These are phyloP conservation scores for Onygenales sp. DNA, from an alignment of 2,329 filamentous ascomycete species.

Conservation along the genomic window DNA sequence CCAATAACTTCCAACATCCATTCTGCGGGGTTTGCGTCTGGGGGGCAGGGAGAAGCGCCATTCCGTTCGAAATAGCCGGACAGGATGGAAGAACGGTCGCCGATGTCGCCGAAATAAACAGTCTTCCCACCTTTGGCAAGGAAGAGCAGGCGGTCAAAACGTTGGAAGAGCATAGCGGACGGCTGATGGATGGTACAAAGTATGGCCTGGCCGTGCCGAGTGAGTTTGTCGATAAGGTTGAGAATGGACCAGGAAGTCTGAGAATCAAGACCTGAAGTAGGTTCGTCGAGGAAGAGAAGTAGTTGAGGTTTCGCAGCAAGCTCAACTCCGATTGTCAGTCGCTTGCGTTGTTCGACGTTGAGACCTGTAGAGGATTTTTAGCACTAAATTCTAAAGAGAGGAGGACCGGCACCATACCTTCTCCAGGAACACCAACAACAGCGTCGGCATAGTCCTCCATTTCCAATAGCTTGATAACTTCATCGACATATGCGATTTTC, in stretches of 20 bases:
- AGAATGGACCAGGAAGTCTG: conserved; percentile 91
- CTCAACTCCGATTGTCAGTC: conserved; percentile 88
- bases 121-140: conserved; percentile 56
- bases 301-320: conserved; percentile 83
- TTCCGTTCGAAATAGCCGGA: conserved; percentile 56
- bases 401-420: conserved; percentile 43
- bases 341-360: conserved; percentile 58
- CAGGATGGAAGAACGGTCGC: conserved; percentile 47
- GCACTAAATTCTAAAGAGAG: background rate
- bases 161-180: conserved; percentile 86
- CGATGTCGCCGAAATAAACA: conserved; percentile 61
- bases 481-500: conserved; percentile 78
- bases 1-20: conserved; percentile 57
- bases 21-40: conserved; percentile 63
- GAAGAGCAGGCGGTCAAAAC: conserved; percentile 60
- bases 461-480: conserved; percentile 81
- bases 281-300: conserved; percentile 86
- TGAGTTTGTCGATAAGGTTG: conserved; percentile 77
- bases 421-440: conserved; percentile 79
- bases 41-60: conserved; percentile 50
- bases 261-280: conserved; percentile 84
- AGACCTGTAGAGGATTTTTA: conserved; percentile 28
- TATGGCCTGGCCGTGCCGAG: conserved; percentile 83
- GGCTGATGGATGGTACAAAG: conserved; percentile 97
- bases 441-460: conserved; percentile 89